Base-by-base conservation (phyloP, 768 basidiomycete species). In the Pleurotus platypus region DNA sequence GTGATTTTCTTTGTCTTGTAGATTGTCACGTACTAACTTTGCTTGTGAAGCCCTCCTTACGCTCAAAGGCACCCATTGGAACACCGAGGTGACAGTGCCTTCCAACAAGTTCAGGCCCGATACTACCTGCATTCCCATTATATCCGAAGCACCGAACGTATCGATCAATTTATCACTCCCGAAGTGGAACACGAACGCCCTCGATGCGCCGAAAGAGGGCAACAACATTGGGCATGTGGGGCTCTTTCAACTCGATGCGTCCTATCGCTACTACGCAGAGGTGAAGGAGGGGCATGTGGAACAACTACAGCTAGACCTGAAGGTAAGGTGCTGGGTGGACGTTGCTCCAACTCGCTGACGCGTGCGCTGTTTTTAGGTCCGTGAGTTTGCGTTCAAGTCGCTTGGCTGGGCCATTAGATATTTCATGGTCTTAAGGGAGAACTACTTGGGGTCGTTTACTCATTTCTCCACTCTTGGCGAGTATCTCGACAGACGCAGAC, bases 401-500 rank as follows among this genome's bases (percentile, higher is more conserved):
- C 72, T 93, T 53, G 95, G 94, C 20, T 97, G 95, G 95, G 85
- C 86, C 2, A 81, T 95, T 58, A 85, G 94, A 38, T 87, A 93
- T 65, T 79, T 96, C 61, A 90, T 98, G 85, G 84, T 88, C 40
- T 66, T 97, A 57, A 85, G 89, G 46, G 93, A 96, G 65, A 98
- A 98, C 70, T 98, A 98, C 70, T 85, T 98, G 49, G 96, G 96
- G 9, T 80, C 84, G 4, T 98, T 97, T 70, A 97, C 94, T 1
- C 90, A 96, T 62, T 98, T 95, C 64, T 86, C 87, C 2, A 97
- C 92, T 0, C 76, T 93, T 42, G 81, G 80, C 18, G 96, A 98
- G 73, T 96, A 93, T 67, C 74, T 93, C 46, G 82, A 87, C 54
- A 89, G 85, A 64, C 79, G 84, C 42, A 77, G 73, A 45, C 75